Base-by-base conservation (phyloP, 2,329 filamentous ascomycete species). In the Purpureocillium lavendulum region DNA sequence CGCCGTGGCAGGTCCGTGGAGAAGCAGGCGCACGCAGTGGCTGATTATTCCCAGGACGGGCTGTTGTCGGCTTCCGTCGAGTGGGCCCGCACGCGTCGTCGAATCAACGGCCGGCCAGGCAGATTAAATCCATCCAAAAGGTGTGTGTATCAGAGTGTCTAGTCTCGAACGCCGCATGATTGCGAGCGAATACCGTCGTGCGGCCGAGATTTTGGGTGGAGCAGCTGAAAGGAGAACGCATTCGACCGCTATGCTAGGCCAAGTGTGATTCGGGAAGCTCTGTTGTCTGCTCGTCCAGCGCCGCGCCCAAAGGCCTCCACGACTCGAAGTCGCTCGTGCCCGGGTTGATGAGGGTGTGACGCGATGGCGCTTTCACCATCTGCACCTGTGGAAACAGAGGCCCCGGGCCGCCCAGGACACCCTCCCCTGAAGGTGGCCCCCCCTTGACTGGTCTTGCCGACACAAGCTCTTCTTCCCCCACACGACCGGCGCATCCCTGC, bases 361-460 rank as follows among this genome's bases (percentile, higher is more conserved):
- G 35, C 29, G 26, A 36, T 36, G 26, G 16, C 26, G 16, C 24
- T 7, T 12, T 8, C 35, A 14, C 21, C 26, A 30, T 30, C 26
- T 29, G 24, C 17, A 16, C 24, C 34, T 30, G 34, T 16, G 24
- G 34, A 8, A 4, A 30, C 21, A 26, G 21, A 26, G 21, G 21
- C 21, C 21, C 24, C n/a, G 14, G 24, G 17, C 16, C 16, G 35
- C 21, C 21, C 35, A 24, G 24, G 18, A 14, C 28, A 29, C 24
- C 34, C 18, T 10, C 21, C 21, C 6, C 10, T 26, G 21, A 26
- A 10, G 21, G 34, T 15, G 3, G 16, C 13, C 34, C 18, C 32
- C 16, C 35, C 35, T 36, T 36, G 35, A 24, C 35, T 18, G 35
- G 35, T 24, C 26, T 36, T 36, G 24, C 34, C 34, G 35, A 30